phyloP scores from a whole-genome alignment of 2,329 filamentous ascomycete genomes.

The Claviceps cyperi region DNA sequence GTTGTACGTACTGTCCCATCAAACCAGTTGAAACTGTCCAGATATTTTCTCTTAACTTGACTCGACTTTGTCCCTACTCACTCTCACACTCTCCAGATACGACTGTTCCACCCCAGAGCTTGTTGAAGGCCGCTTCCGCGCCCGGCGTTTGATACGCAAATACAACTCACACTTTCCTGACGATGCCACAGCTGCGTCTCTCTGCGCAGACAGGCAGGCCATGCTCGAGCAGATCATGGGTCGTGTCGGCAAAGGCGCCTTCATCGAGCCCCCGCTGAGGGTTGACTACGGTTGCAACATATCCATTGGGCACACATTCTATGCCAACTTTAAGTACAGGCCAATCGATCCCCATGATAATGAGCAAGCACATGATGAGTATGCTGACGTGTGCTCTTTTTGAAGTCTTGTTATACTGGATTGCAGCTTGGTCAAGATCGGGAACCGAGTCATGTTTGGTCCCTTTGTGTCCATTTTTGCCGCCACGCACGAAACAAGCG shows the following conservation, averaged over 20 bases:
- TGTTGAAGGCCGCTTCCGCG: constrained; percentile 34
- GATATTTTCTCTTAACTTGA: too few relatives aligned
- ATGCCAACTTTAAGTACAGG: constrained; percentile 34
- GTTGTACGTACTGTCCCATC: constrained; percentile 25
- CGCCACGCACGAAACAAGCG: constrained; percentile 57
- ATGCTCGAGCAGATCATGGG: constrained; percentile 36
- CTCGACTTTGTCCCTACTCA: background rate
- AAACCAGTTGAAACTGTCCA: background rate
- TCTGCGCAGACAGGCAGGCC: constrained; percentile 24
- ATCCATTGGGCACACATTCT: constrained; percentile 46
- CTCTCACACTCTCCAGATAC: constrained; percentile 26
- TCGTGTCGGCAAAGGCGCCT: constrained; percentile 33
- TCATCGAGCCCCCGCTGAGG: constrained; percentile 46
- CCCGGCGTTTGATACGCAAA: constrained; percentile 39
- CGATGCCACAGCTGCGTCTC: constrained; percentile 26
- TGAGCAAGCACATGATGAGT: too few relatives aligned
- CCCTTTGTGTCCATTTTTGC: constrained; percentile 58
- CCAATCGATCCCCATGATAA: background rate
- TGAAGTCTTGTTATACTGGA: constrained; percentile 48
- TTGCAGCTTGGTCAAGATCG: constrained; percentile 56
- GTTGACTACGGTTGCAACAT: constrained; percentile 56
- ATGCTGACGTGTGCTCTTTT: background rate
- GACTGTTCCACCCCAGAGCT: constrained; percentile 34
- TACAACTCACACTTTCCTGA: constrained; percentile 44
- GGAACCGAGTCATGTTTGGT: constrained; percentile 55